Evolutionary conservation across 306 rosid species (phyloP).

Genomic region (Lathyrus oleraceus): DNA sequence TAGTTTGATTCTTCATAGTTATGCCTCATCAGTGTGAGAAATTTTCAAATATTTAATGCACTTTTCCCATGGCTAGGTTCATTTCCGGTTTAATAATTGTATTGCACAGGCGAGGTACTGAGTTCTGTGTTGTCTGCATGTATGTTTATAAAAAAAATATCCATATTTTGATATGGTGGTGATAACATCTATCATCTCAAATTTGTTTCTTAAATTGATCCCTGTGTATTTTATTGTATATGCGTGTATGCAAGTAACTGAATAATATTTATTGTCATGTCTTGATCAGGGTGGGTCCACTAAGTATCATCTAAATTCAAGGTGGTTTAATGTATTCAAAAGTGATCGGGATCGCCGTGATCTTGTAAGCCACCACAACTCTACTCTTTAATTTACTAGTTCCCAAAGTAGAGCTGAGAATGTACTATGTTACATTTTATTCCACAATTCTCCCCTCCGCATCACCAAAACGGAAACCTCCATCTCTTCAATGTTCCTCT

Average conservation of each 20-base stretch:
- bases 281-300: conserved; percentile 84
- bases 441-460: conserved; percentile 2
- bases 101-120: background rate
- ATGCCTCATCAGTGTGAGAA: conserved; percentile 8
- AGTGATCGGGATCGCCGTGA: conserved; percentile 95
- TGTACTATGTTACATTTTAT: conserved; percentile 28
- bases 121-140: conserved; percentile 27
- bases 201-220: conserved; percentile 17
- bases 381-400: conserved; percentile 27
- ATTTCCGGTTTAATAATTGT: conserved; percentile 10
- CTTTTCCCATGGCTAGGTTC: conserved; percentile 19
- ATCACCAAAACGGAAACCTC: conserved; percentile 6
- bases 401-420: conserved; percentile 2
- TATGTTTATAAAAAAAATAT: conserved; percentile 22
- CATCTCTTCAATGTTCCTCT: conserved; percentile 15
- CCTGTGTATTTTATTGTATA: conserved; percentile 19
- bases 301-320: conserved; percentile 81
- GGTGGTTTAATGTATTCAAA: conserved; percentile 90
- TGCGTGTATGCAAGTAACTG: conserved; percentile 29
- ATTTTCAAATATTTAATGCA: conserved; percentile 1
- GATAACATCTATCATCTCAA: conserved; percentile 16
- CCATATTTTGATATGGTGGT: conserved; percentile 4
- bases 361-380: conserved; percentile 55
- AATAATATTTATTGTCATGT: conserved; percentile 38
- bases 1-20: conserved; percentile 20